Evolutionary conservation across 2,329 filamentous ascomycete species (phyloP).

Genomic region (Cercospora berteroae): DNA sequence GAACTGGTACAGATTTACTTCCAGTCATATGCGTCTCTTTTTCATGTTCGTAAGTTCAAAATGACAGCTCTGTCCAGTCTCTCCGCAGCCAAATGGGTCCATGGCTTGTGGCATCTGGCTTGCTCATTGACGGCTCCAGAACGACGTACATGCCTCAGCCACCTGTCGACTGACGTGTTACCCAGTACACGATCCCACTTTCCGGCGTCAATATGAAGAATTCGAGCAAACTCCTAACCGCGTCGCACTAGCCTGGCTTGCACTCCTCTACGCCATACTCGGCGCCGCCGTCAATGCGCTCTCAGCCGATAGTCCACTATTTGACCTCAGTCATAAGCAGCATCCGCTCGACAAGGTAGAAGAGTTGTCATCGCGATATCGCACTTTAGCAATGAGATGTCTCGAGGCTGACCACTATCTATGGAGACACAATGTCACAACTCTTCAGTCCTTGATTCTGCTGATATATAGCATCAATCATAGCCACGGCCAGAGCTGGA

Average conservation of each 20-base stretch:
- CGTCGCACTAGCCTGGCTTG: not conserved
- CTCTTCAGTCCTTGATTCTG: not conserved
- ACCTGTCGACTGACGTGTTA: not conserved
- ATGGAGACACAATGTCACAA: constrained; percentile 2
- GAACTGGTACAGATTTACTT: not conserved
- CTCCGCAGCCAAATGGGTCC: not conserved
- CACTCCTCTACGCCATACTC: not conserved
- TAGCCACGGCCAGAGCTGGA: constrained; percentile 3
- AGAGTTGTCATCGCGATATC: constrained; percentile 1
- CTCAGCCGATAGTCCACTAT: not conserved
- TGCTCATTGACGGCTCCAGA: not conserved
- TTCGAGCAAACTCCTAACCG: not conserved
- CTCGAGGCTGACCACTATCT: constrained; percentile 5
- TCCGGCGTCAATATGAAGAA: not conserved
- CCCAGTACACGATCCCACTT: constrained; percentile 3
- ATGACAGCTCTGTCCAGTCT: not conserved
- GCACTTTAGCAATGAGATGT: not conserved
- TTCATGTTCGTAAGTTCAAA: constrained; percentile 3
- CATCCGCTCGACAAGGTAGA: not conserved
- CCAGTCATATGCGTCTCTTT: constrained; percentile 8
- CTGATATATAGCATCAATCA: constrained; percentile 8
- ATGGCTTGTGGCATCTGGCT: not conserved
- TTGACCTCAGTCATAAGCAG: not conserved
- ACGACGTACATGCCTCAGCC: not conserved
- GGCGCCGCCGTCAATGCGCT: not conserved